Evolutionary conservation across 345 rosid species (phyloP), one percentile per base, ranked within the genome.

Genomic region (Eucalyptus erythrocorys): DNA sequence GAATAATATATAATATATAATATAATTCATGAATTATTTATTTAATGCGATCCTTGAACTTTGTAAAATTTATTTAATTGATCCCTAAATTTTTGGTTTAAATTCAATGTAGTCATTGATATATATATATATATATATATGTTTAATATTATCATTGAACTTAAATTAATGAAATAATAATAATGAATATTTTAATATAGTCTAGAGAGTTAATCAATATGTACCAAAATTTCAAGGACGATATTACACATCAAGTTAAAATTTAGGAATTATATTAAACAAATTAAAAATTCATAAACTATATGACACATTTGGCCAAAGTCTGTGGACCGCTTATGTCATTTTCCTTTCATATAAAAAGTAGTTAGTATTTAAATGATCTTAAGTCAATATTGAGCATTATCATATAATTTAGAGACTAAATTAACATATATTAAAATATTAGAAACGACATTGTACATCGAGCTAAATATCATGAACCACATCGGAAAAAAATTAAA

Each of bases 1-100:
- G 0, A 22, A 4, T 24, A 10, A 55, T 22, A 22, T 55, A 4
- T 24, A 10, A 55, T 22, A 22, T 55, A 55, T 0, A 2, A 55
- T 24, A 55, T 55, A 22, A 55, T 55, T 22, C 6, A 22, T 24
- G 6, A 22, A 24, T 4, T 22, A 10, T 55, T 55, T 24, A 55
- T 55, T 10, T 55, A 55, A 55, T 24, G 6, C 2, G 30, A 1
- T 55, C 13, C 61, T 0, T 24, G 0, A 55, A 55, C 61, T 24
- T 24, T 55, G 0, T 0, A 51, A 51, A 24, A 55, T 24, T 8
- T 55, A 0, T 55, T 55, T 24, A 2, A 24, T 55, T 2, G 61
- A 2, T 9, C 61, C 13, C 24, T 0, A 55, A 55, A 55, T 1
- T 55, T 55, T 55, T 55, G 13, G 6, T 24, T 10, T 55, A 10